phyloP scores from a whole-genome alignment of 1,284 basidiomycete genomes.

The Caloboletus firmus region DNA sequence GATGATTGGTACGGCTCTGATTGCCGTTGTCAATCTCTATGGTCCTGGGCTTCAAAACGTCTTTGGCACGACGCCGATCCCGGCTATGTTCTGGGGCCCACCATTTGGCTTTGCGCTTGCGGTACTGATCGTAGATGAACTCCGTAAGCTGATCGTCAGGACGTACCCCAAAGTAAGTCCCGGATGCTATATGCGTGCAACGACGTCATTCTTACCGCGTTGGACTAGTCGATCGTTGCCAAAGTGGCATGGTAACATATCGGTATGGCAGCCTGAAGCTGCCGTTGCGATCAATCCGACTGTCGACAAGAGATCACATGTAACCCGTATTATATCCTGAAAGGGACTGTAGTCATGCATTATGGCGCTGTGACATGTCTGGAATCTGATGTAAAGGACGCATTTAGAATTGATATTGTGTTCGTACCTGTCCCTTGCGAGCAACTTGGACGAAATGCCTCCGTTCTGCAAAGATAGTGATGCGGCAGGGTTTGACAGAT shows the following conservation, averaged over 20 bases:
- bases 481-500: no score
- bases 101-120: slow-evolving; percentile 42
- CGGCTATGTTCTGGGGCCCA: slow-evolving; percentile 45
- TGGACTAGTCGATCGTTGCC: slow-evolving; percentile 29
- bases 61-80: slow-evolving; percentile 42
- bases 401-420: neutral
- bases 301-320: neutral
- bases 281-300: neutral
- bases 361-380: neutral
- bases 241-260: slow-evolving; percentile 33
- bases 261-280: neutral
- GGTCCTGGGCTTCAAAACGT: slow-evolving; percentile 41
- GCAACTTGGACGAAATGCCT: neutral
- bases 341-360: neutral
- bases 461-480: no score
- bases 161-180: slow-evolving; percentile 40
- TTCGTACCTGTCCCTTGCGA: neutral
- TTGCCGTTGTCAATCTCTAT: slow-evolving; percentile 43
- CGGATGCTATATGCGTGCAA: neutral
- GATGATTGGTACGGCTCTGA: slow-evolving; percentile 41
- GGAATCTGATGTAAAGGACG: neutral
- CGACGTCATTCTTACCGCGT: slow-evolving; percentile 13
- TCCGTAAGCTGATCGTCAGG: slow-evolving; percentile 42
- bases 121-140: slow-evolving; percentile 40
- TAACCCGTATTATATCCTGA: neutral